Evolutionary conservation across 257 asterid species (phyloP).

Genomic region (Nemophila menziesii): DNA sequence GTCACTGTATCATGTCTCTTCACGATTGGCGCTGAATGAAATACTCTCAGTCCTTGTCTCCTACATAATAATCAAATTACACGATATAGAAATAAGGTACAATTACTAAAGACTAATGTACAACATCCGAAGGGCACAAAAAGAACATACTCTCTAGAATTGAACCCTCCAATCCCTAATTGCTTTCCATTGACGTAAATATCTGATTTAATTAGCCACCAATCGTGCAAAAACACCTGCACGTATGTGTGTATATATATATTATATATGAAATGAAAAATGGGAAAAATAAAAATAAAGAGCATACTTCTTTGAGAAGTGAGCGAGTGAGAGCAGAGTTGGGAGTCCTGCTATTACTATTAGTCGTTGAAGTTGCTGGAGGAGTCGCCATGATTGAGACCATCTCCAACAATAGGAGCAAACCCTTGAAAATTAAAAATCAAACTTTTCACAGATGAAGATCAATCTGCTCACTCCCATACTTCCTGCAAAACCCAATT

Average conservation of each 20-base stretch:
- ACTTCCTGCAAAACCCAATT: too few relatives aligned
- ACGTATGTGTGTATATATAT: neutral
- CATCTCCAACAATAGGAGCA: too few relatives aligned
- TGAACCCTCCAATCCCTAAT: conserved; percentile 42
- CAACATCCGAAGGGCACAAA: neutral
- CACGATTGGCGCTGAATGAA: conserved; percentile 43
- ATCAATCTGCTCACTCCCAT: too few relatives aligned
- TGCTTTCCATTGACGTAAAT: conserved; percentile 21
- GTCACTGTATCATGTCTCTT: conserved; percentile 49
- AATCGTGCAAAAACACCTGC: conserved; percentile 28
- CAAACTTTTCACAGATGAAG: too few relatives aligned
- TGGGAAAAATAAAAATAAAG: too few relatives aligned
- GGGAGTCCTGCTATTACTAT: neutral
- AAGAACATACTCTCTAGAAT: conserved; percentile 20
- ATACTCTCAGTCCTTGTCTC: conserved; percentile 30
- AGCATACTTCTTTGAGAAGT: conserved; percentile 1
- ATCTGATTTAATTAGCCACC: conserved; percentile 53
- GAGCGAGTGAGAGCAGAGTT: neutral
- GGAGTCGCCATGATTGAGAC: neutral
- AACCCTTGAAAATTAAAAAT: too few relatives aligned
- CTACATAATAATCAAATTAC: conserved; percentile 22
- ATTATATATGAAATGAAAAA: neutral
- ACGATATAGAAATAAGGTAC: conserved; percentile 2
- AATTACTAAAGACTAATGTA: neutral
- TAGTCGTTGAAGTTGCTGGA: neutral